These are phyloP conservation scores for Aspergillus sp. DNA, from an alignment of 2,329 filamentous ascomycete species.

Conservation along the genomic window DNA sequence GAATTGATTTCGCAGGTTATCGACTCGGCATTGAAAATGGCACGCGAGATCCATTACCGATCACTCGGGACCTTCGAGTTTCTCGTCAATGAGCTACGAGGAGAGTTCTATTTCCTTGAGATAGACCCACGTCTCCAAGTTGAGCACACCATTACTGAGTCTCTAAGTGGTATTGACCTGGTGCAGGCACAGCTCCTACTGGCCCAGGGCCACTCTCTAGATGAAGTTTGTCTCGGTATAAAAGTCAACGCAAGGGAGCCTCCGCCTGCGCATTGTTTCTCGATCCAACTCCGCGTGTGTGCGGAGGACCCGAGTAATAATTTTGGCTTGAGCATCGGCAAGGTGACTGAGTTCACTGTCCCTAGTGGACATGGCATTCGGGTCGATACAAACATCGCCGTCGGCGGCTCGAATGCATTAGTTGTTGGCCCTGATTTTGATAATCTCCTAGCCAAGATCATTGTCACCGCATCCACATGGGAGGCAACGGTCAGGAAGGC, in stretches of 20 bases:
- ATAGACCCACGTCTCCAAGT: slow-evolving; percentile 63
- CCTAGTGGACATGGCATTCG: slow-evolving; percentile 59
- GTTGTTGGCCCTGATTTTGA: slow-evolving; percentile 59
- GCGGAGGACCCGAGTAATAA: slow-evolving; percentile 55
- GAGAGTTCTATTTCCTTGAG: slow-evolving; percentile 60
- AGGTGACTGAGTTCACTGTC: slow-evolving; percentile 55
- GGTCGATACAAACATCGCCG: slow-evolving; percentile 56
- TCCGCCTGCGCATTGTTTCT: slow-evolving; percentile 24
- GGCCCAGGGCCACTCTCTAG: slow-evolving; percentile 50
- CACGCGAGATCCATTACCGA: slow-evolving; percentile 51
- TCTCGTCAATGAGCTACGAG: slow-evolving; percentile 51
- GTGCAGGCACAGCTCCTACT: slow-evolving; percentile 57
- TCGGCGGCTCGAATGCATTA: slow-evolving; percentile 33
- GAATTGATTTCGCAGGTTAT: slow-evolving; percentile 51
- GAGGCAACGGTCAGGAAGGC: slow-evolving; percentile 54
- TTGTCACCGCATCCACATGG: slow-evolving; percentile 57
- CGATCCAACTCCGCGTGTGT: slow-evolving; percentile 59
- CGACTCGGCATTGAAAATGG: slow-evolving; percentile 49
- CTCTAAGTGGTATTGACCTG: slow-evolving; percentile 54
- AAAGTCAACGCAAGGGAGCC: no score
- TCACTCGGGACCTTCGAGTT: slow-evolving; percentile 67
- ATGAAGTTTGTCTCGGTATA: slow-evolving; percentile 37
- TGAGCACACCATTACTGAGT: slow-evolving; percentile 62
- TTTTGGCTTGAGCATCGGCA: slow-evolving; percentile 61
- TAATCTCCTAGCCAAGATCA: slow-evolving; percentile 60